Evolutionary conservation across 148 eudicot species (phyloP).

Genomic region (Rhododendron vialii): DNA sequence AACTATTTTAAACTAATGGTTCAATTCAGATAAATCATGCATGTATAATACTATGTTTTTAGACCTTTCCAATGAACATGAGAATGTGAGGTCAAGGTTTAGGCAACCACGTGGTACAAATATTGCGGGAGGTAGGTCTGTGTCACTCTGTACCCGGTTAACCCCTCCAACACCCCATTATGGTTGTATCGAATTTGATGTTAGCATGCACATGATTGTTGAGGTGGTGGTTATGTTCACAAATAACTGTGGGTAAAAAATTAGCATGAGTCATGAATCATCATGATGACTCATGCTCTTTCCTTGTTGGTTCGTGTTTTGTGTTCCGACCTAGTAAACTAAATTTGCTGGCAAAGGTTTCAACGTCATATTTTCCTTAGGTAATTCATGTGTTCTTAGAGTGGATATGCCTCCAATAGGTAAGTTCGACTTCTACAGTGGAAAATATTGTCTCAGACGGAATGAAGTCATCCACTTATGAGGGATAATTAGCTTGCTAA

Average conservation of each 20-base stretch:
- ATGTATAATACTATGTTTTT: background rate
- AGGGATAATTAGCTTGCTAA: background rate
- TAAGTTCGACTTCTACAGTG: background rate
- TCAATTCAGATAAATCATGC: background rate
- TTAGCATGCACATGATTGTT: background rate
- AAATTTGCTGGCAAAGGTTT: background rate
- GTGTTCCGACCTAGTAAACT: background rate
- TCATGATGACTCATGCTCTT: background rate
- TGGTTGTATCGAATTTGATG: background rate
- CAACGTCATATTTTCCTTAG: background rate
- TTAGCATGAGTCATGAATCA: background rate
- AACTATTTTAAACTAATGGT: background rate
- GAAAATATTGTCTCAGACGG: background rate
- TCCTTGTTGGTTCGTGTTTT: background rate
- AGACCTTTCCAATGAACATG: background rate
- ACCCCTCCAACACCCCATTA: background rate
- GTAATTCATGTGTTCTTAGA: background rate
- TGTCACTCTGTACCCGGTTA: background rate
- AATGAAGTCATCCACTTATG: background rate
- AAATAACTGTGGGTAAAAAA: background rate
- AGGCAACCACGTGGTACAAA: background rate
- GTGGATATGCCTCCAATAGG: background rate
- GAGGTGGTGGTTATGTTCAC: background rate
- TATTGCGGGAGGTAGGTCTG: background rate
- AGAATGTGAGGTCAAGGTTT: background rate